Evolutionary conservation across 1,139 yeast species (phyloP).

Genomic region (Lodderomyces metapsilosis): DNA sequence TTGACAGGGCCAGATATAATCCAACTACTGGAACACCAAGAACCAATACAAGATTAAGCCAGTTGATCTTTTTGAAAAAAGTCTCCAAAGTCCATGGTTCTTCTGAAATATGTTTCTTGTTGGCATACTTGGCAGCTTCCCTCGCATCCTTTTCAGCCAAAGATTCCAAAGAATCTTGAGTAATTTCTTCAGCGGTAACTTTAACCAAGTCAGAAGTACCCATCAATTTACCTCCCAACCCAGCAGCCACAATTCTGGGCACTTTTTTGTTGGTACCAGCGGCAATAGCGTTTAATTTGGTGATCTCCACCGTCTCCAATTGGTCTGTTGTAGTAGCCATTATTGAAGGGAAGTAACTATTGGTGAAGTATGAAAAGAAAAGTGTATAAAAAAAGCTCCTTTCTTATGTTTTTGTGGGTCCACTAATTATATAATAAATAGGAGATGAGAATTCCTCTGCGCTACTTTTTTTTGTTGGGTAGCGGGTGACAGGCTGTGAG

Average conservation of each 20-base stretch:
- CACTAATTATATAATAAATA: too few species aligned
- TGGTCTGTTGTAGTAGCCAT: conserved; percentile 9
- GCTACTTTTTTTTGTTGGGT: too few species aligned
- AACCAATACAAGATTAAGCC: conserved; percentile 87
- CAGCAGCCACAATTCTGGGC: conserved; percentile 73
- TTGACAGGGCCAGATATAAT: conserved; percentile 43
- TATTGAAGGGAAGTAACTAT: neutral
- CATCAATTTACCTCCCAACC: conserved; percentile 75
- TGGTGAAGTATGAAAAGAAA: neutral
- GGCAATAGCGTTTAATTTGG: conserved; percentile 81
- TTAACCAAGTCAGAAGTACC: conserved; percentile 72
- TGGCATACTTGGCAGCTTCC: conserved; percentile 47
- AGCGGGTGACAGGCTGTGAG: too few species aligned
- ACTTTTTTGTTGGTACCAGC: conserved; percentile 76
- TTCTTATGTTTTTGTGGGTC: neutral
- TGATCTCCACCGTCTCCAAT: conserved; percentile 62
- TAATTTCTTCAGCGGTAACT: conserved; percentile 63
- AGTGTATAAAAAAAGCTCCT: neutral
- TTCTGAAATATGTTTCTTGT: conserved; percentile 76
- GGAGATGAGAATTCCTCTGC: neutral
- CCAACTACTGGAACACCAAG: conserved; percentile 70
- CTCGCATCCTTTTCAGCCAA: conserved; percentile 56
- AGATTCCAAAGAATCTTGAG: conserved; percentile 49
- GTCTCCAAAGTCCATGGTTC: conserved; percentile 83
- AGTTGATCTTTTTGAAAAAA: conserved; percentile 87